These are phyloP conservation scores for Dentiscutata heterogama DNA, from an alignment of 371 early-diverging fungal genomes.

Conservation along the genomic window DNA sequence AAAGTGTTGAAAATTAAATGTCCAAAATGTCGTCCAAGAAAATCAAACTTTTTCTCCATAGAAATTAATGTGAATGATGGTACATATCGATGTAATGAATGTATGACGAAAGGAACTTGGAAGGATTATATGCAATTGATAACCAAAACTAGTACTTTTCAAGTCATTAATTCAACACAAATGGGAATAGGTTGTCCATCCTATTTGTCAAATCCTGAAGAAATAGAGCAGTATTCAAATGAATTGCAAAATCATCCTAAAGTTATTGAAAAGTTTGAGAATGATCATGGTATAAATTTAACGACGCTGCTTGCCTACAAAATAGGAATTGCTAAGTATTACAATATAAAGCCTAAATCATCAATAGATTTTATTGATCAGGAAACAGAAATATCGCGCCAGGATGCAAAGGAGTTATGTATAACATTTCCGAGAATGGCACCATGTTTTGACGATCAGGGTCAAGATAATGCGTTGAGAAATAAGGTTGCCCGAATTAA, in stretches of 20 bases:
- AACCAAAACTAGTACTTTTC: conserved; percentile 37
- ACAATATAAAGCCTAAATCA: conserved; percentile 36
- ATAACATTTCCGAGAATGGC: conserved; percentile 61
- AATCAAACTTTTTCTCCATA: conserved; percentile 56
- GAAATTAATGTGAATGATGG: conserved; percentile 54
- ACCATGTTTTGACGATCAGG: conserved; percentile 45
- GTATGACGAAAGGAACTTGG: conserved; percentile 51
- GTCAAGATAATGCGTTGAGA: conserved; percentile 41
- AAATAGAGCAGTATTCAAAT: conserved; percentile 49
- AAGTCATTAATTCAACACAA: conserved; percentile 27
- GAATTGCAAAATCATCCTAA: conserved; percentile 44
- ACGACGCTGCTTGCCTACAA: conserved; percentile 49
- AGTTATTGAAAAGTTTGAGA: conserved; percentile 44
- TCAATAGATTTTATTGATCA: no score
- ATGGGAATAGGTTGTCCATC: conserved; percentile 29
- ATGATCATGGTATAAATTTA: conserved; percentile 48
- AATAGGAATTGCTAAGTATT: conserved; percentile 56
- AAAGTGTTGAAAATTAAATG: conserved; percentile 55
- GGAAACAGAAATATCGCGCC: background rate
- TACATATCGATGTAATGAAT: conserved; percentile 54
- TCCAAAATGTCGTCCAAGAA: conserved; percentile 58
- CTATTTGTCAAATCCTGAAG: conserved; percentile 48
- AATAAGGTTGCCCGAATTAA: conserved; percentile 55
- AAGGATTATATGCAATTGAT: conserved; percentile 38
- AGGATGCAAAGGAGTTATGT: conserved; percentile 38